A percentile compares a stretch with the other conserved stretches of the same genome.
Conservation (phyloP, 306 rosid species). For the Quercus glauca region DNA sequence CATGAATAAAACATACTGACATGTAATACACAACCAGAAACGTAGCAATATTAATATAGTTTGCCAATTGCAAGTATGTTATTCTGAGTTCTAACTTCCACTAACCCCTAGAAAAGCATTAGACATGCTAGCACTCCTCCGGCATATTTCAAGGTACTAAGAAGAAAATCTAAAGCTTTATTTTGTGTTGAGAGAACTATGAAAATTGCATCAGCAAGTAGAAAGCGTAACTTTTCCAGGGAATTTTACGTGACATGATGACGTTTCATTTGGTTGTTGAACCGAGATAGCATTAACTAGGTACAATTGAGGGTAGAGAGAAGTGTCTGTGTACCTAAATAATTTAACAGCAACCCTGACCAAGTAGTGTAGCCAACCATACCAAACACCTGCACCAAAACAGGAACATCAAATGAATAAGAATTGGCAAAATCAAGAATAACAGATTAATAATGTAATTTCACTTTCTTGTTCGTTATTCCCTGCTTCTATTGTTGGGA, state of each 20-base stretch:
- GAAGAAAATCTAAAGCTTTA: background rate
- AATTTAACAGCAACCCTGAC: background rate
- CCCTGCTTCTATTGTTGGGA: no score
- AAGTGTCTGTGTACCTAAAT: background rate
- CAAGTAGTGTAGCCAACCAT: background rate
- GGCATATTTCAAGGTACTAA: background rate
- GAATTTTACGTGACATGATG: background rate
- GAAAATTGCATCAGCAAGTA: background rate
- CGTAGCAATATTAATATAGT: background rate
- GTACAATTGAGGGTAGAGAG: background rate
- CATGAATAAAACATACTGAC: background rate
- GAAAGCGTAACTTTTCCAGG: background rate
- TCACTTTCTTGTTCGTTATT: no score
- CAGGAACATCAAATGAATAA: background rate
- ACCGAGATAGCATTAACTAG: background rate
- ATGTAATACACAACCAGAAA: background rate
- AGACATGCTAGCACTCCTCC: background rate
- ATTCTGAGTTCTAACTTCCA: background rate
- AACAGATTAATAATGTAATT: background rate
- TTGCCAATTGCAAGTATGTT: background rate
- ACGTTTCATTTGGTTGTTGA: background rate
- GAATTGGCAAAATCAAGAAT: background rate
- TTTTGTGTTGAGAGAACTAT: background rate
- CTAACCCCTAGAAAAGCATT: background rate
- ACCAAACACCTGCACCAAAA: background rate